Base-by-base conservation (phyloP, 1,139 yeast species). In the Pichia sp. region DNA sequence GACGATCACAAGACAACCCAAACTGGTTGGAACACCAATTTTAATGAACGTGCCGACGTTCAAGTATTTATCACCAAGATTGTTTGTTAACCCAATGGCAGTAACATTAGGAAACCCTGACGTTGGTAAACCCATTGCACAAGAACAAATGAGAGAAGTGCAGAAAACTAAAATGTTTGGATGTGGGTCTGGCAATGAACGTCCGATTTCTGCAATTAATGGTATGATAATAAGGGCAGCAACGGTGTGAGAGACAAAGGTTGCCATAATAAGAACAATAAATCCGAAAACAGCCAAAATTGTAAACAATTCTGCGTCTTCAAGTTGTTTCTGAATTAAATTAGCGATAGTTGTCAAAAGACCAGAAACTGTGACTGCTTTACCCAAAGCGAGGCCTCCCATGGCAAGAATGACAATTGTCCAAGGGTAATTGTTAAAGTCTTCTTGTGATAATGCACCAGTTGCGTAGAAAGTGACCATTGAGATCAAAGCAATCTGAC, bases 61-160 rank as follows among this genome's bases (percentile, higher is more conserved):
- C 62, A 92, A 73, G 67, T 92, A 92, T 33, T 93, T 86, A 58
- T 85, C 84, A 8, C 97, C 97, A 33, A 90, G 79, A 65, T 89
- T 96, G 69, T 92, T 96, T 7, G 90, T 81, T 84, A 90, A 83
- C 57, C 96, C 89, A 56, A 92, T 88, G 2, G 97, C 98, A 0
- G 97, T 91, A 46, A 92, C 96, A 64, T 92, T 92, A 17, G 98
- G 98, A 79, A 92, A 92, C 0, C 98, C 98, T 1, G 96, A 87
- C 0, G 98, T 92, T 31, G 98, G 98, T 57, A 92, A 76, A 10
- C 95, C 97, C 97, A 92, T 92, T 3, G 97, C 98, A 50, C 85
- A 84, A 0, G 97, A 89, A 61, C 97, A 89, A 59, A 92, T 72
- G 63, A 92, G 75, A 0, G 96, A 93, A 16, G 95, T 79, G 24